These are phyloP conservation scores for Carallia pectinifolia DNA, from an alignment of 345 rosid genomes.

Conservation along the genomic window DNA sequence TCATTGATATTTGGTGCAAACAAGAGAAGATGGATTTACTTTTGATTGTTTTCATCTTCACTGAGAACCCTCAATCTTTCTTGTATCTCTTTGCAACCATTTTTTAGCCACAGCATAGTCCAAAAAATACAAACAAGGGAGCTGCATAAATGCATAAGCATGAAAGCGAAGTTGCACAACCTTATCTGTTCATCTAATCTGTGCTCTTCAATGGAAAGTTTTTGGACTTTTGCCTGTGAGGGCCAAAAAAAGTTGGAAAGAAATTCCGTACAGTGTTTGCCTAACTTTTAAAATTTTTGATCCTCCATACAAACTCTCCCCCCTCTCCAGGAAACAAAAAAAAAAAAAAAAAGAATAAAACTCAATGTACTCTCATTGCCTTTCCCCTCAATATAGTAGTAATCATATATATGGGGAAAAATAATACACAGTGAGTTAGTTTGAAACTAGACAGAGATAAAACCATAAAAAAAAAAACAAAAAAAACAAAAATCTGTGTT, in stretches of 20 bases:
- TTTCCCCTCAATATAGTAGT: too few species aligned
- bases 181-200: conserved; percentile 63
- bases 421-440: too few species aligned
- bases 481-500: too few species aligned
- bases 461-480: background rate
- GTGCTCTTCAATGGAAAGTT: conserved; percentile 62
- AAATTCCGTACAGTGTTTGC: background rate
- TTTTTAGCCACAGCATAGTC: conserved; percentile 30
- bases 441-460: background rate
- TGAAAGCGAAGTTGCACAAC: conserved; percentile 25
- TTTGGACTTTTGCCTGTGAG: conserved; percentile 74
- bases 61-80: conserved; percentile 79
- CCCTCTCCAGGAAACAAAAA: too few species aligned
- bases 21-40: conserved; percentile 38
- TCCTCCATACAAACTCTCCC: too few species aligned
- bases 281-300: background rate
- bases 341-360: too few species aligned
- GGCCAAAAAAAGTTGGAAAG: conserved; percentile 4
- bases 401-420: too few species aligned
- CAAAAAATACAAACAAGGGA: conserved; percentile 7
- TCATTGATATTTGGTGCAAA: background rate
- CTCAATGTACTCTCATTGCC: too few species aligned
- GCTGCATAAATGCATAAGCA: conserved; percentile 5
- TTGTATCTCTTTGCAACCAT: conserved; percentile 74
- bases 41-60: conserved; percentile 83